phyloP scores from a whole-genome alignment of 2,329 filamentous ascomycete genomes.

The Alternaria sp. region DNA sequence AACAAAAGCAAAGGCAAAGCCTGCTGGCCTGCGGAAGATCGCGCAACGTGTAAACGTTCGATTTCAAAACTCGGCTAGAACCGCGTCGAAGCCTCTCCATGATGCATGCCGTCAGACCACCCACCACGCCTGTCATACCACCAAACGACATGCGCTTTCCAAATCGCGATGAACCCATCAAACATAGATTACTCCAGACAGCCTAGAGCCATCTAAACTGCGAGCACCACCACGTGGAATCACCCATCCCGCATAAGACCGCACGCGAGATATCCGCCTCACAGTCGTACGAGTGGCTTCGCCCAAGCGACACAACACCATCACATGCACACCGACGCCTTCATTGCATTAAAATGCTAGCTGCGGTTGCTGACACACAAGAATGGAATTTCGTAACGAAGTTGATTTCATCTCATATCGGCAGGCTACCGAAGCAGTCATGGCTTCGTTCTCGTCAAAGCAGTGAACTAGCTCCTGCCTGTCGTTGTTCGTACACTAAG shows the following conservation, averaged over 20 bases:
- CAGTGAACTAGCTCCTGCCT: not conserved
- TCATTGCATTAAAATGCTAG: not conserved
- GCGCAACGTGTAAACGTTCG: not conserved
- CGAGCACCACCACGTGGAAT: not conserved
- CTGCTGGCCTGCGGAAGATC: rapidly evolving
- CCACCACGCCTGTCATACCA: not conserved
- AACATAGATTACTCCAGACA: not conserved
- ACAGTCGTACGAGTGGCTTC: not conserved
- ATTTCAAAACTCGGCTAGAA: not conserved
- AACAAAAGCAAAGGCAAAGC: not conserved
- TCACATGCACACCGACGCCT: not conserved
- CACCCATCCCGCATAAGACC: not conserved
- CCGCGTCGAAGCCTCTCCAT: not conserved
- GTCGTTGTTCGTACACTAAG: not conserved
- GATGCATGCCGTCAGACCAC: not conserved
- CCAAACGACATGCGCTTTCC: not conserved
- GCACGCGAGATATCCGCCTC: not conserved
- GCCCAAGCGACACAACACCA: not conserved
- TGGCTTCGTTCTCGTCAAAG: not conserved
- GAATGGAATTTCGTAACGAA: not conserved
- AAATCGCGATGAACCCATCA: not conserved
- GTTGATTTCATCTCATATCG: rapidly evolving
- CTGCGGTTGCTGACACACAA: too few species aligned
- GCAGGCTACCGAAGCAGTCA: not conserved
- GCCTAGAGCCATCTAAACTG: not conserved